Evolutionary conservation across 2,329 filamentous ascomycete genomes (phyloP), one percentile per base, ranked within the genome.

Genomic region (Botrytis medusae): DNA sequence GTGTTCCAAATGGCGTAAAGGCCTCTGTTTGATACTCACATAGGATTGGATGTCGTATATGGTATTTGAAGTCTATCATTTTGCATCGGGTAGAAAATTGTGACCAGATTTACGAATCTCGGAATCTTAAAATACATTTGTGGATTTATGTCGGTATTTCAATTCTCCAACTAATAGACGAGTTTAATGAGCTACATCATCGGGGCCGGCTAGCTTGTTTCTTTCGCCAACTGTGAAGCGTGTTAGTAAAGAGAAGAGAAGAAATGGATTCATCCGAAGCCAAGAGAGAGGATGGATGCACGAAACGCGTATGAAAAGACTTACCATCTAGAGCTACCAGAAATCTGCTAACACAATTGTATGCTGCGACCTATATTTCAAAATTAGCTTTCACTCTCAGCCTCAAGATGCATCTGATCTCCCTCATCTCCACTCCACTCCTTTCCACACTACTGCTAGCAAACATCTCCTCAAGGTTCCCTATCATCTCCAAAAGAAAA

Each of bases 341-440:
- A 78, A 97, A 95, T 44, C 93, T 87, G 81, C 92, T 94, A 25
- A 97, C 93, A 80, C 92, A 95, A 81, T 97, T 97, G 81, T 97
- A 97, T 72, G 89, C 90, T 20, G 92, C 92, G 77, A 93, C 88
- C 79, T 81, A 71, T 72, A 62, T 29, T 68, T 34, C 51, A 40
- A 29, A 8, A 32, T 72, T 69, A 69, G 62, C 37, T 40, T 60
- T 44, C 29, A 10, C 29, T 54, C 22, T 37, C 61, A 48, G 20
- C 25, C 46, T 62, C 16, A 64, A 59, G 8, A 69, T 20, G 46
- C 65, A 61, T 59, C 14, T 62, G 25, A 74, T 51, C n/a, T 9
- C 16, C n/a, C 14, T 18, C 61, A 40, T 44, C 63, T 34, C 34
- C 54, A 32, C 44, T 40, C 65, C 34, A 10, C 1, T 1, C 16